Conservation (phyloP, 1,139 yeast species). For the Scheffersomyces segobiensis region DNA sequence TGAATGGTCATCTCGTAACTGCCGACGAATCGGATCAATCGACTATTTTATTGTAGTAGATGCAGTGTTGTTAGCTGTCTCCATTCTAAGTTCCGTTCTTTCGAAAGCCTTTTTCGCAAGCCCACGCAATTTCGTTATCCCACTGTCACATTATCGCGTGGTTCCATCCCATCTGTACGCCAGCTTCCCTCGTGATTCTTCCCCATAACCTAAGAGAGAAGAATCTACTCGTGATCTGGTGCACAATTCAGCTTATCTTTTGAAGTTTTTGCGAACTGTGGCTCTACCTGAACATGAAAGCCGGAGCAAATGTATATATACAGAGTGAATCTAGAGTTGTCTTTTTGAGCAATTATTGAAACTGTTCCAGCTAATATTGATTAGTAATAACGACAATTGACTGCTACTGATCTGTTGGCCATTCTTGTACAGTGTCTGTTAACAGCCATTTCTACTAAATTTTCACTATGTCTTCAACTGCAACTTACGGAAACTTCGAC, state of each 20-base stretch:
- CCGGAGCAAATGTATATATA: background rate
- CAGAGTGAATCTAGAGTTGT: background rate
- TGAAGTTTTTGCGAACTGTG: background rate
- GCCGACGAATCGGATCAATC: background rate
- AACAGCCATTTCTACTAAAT: background rate
- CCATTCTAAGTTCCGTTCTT: background rate
- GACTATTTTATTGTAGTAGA: background rate
- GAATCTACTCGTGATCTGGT: background rate
- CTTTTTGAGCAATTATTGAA: too few relatives aligned
- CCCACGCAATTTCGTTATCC: background rate
- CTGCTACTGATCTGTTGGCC: background rate
- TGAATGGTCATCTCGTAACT: background rate
- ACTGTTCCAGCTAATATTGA: too few relatives aligned
- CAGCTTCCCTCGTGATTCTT: background rate
- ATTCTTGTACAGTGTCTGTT: background rate
- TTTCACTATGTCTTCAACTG: slow-evolving; percentile 2
- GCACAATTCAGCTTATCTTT: background rate
- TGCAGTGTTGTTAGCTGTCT: background rate
- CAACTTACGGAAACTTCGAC: slow-evolving; percentile 16
- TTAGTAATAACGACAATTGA: too few relatives aligned
- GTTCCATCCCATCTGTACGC: background rate
- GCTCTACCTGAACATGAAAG: background rate
- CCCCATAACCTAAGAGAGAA: background rate
- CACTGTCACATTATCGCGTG: background rate
- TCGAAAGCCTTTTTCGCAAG: background rate